phyloP scores from a whole-genome alignment of 192 early-diverging fungal genomes.

The Coemansia sp. region DNA sequence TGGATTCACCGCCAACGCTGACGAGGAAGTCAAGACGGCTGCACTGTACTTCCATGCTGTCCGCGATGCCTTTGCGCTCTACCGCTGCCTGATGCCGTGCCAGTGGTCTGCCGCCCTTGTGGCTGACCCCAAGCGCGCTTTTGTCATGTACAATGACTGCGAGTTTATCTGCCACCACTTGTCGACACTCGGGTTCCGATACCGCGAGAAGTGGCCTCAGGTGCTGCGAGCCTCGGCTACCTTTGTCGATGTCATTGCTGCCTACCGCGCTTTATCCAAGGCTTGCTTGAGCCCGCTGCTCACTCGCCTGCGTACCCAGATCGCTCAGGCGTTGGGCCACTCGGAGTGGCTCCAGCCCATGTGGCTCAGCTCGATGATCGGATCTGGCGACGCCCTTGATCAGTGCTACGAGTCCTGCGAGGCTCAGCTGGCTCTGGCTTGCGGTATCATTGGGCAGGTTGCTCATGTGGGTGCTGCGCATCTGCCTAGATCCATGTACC shows the following conservation, averaged over 20 bases:
- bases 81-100: conserved; percentile 32
- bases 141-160: conserved; percentile 50
- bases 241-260: conserved; percentile 39
- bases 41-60: conserved; percentile 39
- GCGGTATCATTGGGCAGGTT: conserved; percentile 18
- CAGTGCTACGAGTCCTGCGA: conserved; percentile 14
- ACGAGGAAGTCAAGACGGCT: conserved; percentile 6
- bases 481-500: conserved; percentile 19
- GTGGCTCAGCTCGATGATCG: conserved; percentile 12
- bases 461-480: conserved; percentile 14
- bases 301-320: conserved; percentile 5
- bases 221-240: conserved; percentile 28
- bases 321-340: conserved; percentile 21
- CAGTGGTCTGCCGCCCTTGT: conserved; percentile 16
- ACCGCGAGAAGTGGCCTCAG: conserved; percentile 26
- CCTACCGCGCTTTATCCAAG: conserved; percentile 33
- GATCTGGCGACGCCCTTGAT: background rate
- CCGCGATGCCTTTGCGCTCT: conserved; percentile 46
- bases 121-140: conserved; percentile 26
- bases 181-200: conserved; percentile 28
- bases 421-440: conserved; percentile 20
- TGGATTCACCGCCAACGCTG: conserved; percentile 11
- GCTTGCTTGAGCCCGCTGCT: conserved; percentile 24
- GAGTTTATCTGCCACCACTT: conserved; percentile 45
- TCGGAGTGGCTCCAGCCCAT: conserved; percentile 6